Evolutionary conservation across 73 alveolate species (phyloP).

Genomic region (Blepharisma stoltei): DNA sequence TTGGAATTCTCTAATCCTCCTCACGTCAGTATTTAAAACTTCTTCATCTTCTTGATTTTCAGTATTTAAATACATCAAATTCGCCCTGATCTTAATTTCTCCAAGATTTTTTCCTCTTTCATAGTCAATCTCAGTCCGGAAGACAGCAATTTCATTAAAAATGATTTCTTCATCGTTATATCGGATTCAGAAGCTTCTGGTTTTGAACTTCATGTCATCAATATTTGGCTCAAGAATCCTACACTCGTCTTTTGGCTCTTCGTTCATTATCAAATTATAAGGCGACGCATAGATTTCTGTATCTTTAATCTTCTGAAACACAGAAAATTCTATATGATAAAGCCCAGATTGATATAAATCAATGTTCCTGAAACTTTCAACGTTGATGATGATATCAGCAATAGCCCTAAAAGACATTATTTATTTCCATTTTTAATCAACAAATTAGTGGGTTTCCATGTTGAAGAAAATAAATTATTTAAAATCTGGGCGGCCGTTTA

Average conservation of each 20-base stretch:
- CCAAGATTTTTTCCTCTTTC: not conserved
- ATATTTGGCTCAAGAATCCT: not conserved
- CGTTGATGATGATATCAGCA: conserved; percentile 45
- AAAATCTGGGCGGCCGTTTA: too few species aligned
- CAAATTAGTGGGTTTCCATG: too few species aligned
- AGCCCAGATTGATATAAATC: conserved; percentile 52
- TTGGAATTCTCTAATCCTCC: not conserved
- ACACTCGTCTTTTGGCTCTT: not conserved
- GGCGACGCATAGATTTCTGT: conserved; percentile 14
- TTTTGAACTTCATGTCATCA: conserved; percentile 17
- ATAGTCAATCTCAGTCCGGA: conserved; percentile 37
- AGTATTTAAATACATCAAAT: not conserved
- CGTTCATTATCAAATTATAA: not conserved
- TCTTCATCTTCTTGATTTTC: not conserved
- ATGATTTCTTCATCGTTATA: conserved; percentile 48
- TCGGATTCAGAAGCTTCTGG: conserved; percentile 32
- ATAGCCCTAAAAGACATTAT: conserved; percentile 51
- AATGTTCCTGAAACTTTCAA: conserved; percentile 49
- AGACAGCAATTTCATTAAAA: conserved; percentile 34
- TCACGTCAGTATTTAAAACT: not conserved
- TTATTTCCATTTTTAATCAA: not conserved
- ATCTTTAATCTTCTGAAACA: conserved; percentile 10
- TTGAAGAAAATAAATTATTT: too few species aligned
- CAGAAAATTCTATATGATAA: conserved; percentile 27
- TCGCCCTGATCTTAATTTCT: not conserved